Conservation (phyloP, 257 asterid genomes). For the Capsicum pubescens region DNA sequence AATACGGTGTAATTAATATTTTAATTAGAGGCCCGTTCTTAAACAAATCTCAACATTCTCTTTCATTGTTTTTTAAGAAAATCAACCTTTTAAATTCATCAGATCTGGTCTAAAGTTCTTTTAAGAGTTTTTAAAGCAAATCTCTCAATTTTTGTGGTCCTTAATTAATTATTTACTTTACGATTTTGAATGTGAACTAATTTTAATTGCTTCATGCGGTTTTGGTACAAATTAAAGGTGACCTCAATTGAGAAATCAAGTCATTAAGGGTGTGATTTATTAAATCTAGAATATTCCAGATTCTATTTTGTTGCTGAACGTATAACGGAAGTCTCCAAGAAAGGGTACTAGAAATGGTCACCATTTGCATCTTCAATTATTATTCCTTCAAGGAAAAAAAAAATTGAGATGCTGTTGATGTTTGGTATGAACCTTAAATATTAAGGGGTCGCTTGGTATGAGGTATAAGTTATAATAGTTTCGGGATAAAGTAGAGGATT, state of each 20-base stretch:
- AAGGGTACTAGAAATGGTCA: neutral
- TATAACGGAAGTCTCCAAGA: neutral
- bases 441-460: neutral
- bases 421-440: neutral
- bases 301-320: neutral
- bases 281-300: neutral
- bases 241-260: neutral
- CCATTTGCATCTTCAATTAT: neutral
- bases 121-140: neutral
- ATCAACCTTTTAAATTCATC: neutral
- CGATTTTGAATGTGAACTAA: neutral
- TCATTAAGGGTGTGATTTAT: neutral
- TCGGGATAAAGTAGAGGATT: too few species aligned
- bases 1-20: neutral
- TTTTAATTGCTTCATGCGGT: neutral
- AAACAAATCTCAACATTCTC: neutral
- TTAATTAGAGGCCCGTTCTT: neutral
- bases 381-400: neutral
- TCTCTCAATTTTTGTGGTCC: neutral
- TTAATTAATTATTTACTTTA: neutral
- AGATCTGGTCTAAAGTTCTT: neutral
- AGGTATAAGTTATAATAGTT: too few species aligned
- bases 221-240: constrained; percentile 1
- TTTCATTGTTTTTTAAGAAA: neutral
- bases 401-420: neutral